A percentile compares a stretch with the other conserved stretches of the same genome.
Conservation (phyloP, 345 rosid species). For the Microthlaspi erraticum region DNA sequence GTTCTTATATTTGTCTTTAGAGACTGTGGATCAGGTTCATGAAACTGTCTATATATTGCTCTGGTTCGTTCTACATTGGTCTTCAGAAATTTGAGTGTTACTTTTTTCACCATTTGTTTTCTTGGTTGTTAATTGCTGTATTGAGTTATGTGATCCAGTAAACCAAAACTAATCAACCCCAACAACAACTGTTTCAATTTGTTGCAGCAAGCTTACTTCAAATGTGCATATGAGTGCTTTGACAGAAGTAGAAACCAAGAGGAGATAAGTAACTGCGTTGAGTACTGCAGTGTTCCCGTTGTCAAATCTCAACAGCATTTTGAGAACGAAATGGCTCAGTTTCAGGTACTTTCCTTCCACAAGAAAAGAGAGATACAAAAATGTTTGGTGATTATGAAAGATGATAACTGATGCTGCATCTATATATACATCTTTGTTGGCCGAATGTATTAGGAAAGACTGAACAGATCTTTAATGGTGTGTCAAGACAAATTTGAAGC, state of each 20-base stretch:
- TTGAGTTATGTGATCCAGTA: neutral
- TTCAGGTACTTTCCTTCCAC: slow-evolving; percentile 64
- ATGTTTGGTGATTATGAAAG: neutral
- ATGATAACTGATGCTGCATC: slow-evolving; percentile 2
- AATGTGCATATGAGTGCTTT: slow-evolving; percentile 89
- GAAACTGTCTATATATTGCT: neutral
- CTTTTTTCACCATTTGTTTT: neutral
- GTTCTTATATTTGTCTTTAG: too few species aligned
- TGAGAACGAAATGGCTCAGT: slow-evolving; percentile 87
- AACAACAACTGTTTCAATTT: neutral
- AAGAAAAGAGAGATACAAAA: neutral
- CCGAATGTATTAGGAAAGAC: slow-evolving; percentile 64
- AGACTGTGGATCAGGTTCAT: neutral
- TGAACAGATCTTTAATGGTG: slow-evolving; percentile 83
- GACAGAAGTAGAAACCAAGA: slow-evolving; percentile 79
- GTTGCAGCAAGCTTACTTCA: slow-evolving; percentile 95
- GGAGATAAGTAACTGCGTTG: slow-evolving; percentile 78
- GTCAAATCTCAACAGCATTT: slow-evolving; percentile 73
- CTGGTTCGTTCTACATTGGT: neutral
- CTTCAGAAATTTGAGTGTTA: neutral
- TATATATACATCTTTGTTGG: neutral
- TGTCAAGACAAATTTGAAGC: slow-evolving; percentile 89
- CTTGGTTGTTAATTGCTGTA: neutral
- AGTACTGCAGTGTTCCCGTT: slow-evolving; percentile 78
- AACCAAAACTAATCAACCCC: neutral